Base-by-base conservation (phyloP, 306 rosid species). In the Leucaena leucocephala region DNA sequence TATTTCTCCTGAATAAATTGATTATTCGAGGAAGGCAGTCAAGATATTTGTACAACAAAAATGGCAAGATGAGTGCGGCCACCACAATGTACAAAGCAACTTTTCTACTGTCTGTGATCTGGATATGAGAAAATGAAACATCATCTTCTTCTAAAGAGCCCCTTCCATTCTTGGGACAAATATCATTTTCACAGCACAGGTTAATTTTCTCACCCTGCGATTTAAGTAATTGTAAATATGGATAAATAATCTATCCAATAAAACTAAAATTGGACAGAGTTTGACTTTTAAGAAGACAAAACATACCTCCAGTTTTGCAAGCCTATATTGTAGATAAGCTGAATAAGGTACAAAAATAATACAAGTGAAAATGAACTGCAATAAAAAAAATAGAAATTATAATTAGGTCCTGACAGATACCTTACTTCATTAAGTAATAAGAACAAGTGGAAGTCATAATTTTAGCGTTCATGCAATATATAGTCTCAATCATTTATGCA, bases 1-100 rank as follows among this genome's bases (percentile, higher is more conserved):
- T 82, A 3, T 80, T 88, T 85, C 97, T 83, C 82, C 76, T 88
- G 45, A 85, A 82, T 79, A 87, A 83, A 76, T 76, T 87, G 48
- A 80, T 82, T 42, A 92, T 80, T 72, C 72, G 88, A 78, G 98
- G 94, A 80, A 92, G 85, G 85, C 67, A 82, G 71, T 92, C 94
- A 70, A 92, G 90, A 86, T 90, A 91, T 84, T 88, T 95, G 86
- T 87, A 92, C 83, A 87, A 57, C 57, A 91, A 3, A 78, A 95
- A 91, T 45, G 98, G 98, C 86, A 88, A 77, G 70, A 81, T 19
- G 33, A 95, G 89, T 11, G 86, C 88, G 77, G 87, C 42, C 54
- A 90, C 43, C 79, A 94, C 97, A 70, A 84, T 76, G 81, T 91
- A 91, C 83, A 95, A 79, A 82, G 93, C 90, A 80, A 86, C 59